phyloP scores from a whole-genome alignment of 768 basidiomycete species.

The Daedaleopsis sinensis region DNA sequence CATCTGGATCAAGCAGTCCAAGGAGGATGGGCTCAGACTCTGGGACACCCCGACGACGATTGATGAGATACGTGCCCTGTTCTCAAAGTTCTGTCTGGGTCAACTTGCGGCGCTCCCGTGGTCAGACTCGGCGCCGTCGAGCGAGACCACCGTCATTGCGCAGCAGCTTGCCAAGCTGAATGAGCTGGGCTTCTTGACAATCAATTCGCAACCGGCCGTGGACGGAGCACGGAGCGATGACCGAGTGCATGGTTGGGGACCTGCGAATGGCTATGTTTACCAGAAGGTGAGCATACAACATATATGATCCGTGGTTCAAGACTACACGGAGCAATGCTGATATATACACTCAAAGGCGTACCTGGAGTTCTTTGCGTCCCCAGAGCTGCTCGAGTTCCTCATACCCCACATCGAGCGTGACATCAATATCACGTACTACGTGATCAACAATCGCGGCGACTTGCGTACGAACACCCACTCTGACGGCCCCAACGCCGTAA shows the following conservation, averaged over 20 bases:
- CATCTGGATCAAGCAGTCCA: conserved; percentile 90
- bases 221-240: conserved; percentile 88
- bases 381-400: conserved; percentile 69
- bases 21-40: conserved; percentile 81
- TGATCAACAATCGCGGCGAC: conserved; percentile 95
- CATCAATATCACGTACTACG: conserved; percentile 91
- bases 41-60: conserved; percentile 83
- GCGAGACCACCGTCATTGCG: conserved; percentile 83
- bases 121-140: conserved; percentile 88
- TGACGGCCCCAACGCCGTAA: conserved; percentile 97
- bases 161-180: conserved; percentile 84
- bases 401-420: conserved; percentile 85
- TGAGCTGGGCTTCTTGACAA: conserved; percentile 89
- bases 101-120: conserved; percentile 84
- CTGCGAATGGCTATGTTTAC: conserved; percentile 91
- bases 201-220: conserved; percentile 96
- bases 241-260: conserved; percentile 91
- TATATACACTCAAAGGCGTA: conserved; percentile 64
- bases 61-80: conserved; percentile 71
- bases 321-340: conserved; percentile 3
- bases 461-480: conserved; percentile 92
- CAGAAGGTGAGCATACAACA: conserved; percentile 66
- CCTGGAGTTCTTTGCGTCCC: conserved; percentile 91
- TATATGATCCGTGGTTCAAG: not conserved
- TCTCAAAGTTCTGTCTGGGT: conserved; percentile 80